Conservation (phyloP, 2,329 filamentous ascomycete genomes). For the Aspergillus sp. region DNA sequence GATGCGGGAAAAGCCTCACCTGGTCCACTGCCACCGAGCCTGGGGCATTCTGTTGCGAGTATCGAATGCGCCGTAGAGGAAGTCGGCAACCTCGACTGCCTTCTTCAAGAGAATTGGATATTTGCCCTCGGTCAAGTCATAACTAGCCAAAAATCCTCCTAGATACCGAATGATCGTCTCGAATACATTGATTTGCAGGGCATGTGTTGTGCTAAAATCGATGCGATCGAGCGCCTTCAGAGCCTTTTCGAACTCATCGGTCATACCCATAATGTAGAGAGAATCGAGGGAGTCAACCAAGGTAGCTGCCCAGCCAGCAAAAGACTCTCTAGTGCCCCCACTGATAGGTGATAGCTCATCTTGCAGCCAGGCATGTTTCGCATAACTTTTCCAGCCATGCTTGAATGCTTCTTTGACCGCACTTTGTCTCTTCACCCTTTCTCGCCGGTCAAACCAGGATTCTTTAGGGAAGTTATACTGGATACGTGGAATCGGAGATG, state of each 20-base stretch:
- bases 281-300: constrained; percentile 79
- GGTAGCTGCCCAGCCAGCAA: constrained; percentile 87
- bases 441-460: constrained; percentile 52
- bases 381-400: constrained; percentile 80
- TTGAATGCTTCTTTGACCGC: constrained; percentile 70
- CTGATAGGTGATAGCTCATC: constrained; percentile 79
- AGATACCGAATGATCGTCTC: constrained; percentile 91
- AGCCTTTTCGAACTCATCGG: constrained; percentile 74
- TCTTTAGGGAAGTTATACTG: constrained; percentile 69
- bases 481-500: constrained; percentile 68
- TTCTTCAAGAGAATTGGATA: constrained; percentile 71
- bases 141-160: constrained; percentile 78
- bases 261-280: constrained; percentile 77
- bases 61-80: constrained; percentile 79
- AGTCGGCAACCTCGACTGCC: constrained; percentile 73
- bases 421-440: constrained; percentile 59
- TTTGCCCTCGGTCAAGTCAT: constrained; percentile 72
- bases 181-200: constrained; percentile 74
- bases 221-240: constrained; percentile 65
- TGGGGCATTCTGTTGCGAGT: constrained; percentile 92
- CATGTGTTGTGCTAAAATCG: constrained; percentile 72
- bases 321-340: constrained; percentile 68
- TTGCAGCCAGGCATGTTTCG: constrained; percentile 72
- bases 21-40: constrained; percentile 74
- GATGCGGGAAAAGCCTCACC: constrained; percentile 33